Conservation (phyloP, 805 yeast genomes). For the Cyberlindnera euphorbiae region DNA sequence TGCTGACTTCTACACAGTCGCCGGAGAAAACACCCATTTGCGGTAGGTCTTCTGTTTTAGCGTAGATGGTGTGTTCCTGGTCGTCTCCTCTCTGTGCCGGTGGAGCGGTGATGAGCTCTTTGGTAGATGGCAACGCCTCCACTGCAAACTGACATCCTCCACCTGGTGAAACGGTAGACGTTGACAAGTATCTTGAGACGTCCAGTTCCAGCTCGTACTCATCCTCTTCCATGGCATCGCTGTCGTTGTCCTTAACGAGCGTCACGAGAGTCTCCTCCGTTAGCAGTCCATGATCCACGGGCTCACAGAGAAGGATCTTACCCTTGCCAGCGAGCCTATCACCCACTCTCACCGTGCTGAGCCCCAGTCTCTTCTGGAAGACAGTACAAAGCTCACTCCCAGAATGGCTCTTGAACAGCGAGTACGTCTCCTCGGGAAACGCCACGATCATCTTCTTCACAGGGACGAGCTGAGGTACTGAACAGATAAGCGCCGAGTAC, state of each 20-base stretch:
- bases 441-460: conserved; percentile 21
- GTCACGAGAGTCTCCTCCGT: conserved; percentile 45
- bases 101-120: conserved; percentile 4
- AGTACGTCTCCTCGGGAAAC: conserved; percentile 18
- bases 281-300: conserved; percentile 63
- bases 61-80: conserved; percentile 38
- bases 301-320: conserved; percentile 59
- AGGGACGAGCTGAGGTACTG: conserved; percentile 12
- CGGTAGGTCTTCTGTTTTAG: conserved; percentile 46
- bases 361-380: conserved; percentile 8
- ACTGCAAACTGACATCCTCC: too few species aligned
- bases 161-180: too few species aligned
- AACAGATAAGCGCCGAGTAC: conserved; percentile 15
- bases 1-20: conserved; percentile 44
- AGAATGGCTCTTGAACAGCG: conserved; percentile 14
- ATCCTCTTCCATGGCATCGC: conserved; percentile 1
- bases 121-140: conserved; percentile 2
- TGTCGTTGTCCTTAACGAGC: conserved; percentile 35
- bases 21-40: conserved; percentile 65
- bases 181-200: conserved; percentile 17
- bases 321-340: conserved; percentile 29
- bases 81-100: conserved; percentile 33
- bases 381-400: conserved; percentile 13
- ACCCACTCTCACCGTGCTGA: conserved; percentile 18
- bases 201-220: conserved; percentile 10